Percentiles rank a stretch among this genome's conserved stretches.
These are phyloP conservation scores for Trebouxiophyceae sp. DNA, from an alignment of 163 green algal genomes.

Conservation along the genomic window DNA sequence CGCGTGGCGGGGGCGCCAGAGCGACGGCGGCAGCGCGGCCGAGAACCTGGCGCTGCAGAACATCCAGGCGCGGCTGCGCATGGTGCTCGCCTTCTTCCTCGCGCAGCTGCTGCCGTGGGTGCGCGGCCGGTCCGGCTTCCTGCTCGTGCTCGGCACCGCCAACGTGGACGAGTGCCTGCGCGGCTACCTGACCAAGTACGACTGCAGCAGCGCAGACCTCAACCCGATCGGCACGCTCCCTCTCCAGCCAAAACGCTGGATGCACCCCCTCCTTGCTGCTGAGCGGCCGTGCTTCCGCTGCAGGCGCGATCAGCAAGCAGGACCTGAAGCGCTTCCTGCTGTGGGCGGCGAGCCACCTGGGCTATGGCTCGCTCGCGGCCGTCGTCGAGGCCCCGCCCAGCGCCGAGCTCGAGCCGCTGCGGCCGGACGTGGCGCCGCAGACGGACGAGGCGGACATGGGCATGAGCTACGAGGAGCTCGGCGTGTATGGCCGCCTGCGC, in stretches of 20 bases:
- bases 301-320: slow-evolving; percentile 65
- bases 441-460: slow-evolving; percentile 97
- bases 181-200: slow-evolving; percentile 89
- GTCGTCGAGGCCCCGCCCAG: slow-evolving; percentile 82
- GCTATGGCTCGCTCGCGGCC: slow-evolving; percentile 63
- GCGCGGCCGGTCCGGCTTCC: slow-evolving; percentile 62
- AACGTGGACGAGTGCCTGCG: slow-evolving; percentile 96
- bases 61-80: slow-evolving; percentile 89
- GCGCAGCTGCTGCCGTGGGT: slow-evolving; percentile 89
- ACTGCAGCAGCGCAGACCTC: slow-evolving; percentile 91
- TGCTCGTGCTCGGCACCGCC: slow-evolving; percentile 88
- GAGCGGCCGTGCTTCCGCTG: neutral
- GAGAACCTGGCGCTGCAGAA: slow-evolving; percentile 98
- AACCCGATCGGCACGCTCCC: slow-evolving; percentile 99
- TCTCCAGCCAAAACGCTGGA: too few species aligned
- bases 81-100: slow-evolving; percentile 95
- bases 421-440: slow-evolving; percentile 57
- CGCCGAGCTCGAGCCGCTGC: slow-evolving; percentile 90
- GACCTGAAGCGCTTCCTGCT: slow-evolving; percentile 86
- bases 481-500: slow-evolving; percentile 80
- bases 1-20: slow-evolving; percentile 18
- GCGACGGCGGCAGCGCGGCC: slow-evolving; percentile 66
- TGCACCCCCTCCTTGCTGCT: too few species aligned
- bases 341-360: slow-evolving; percentile 75
- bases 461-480: slow-evolving; percentile 96